Evolutionary conservation across 495 filamentous ascomycete species (phyloP).

Genomic region (Penicillium soppii): DNA sequence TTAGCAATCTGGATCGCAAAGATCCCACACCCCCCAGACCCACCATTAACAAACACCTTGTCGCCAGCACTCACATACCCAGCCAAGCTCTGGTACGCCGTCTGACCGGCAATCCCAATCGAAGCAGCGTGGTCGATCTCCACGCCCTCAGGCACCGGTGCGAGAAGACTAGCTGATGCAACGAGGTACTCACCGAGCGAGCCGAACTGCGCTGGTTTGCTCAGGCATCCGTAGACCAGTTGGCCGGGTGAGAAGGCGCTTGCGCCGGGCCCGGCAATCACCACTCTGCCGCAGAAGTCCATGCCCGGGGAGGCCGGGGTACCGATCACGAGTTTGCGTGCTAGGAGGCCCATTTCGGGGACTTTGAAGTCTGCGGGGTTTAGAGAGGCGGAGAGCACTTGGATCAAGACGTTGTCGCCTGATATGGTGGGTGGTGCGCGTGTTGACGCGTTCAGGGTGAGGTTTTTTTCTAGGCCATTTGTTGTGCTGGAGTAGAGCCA

Average conservation of each 20-base stretch:
- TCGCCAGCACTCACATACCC: slow-evolving; percentile 50
- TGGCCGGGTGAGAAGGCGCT: slow-evolving; percentile 45
- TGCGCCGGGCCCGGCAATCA: slow-evolving; percentile 29
- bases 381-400: slow-evolving; percentile 53
- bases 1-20: slow-evolving; percentile 67
- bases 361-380: slow-evolving; percentile 76
- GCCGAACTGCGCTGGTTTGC: slow-evolving; percentile 42
- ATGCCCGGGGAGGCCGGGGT: slow-evolving; percentile 55
- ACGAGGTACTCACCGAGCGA: slow-evolving; percentile 53
- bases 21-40: slow-evolving; percentile 59
- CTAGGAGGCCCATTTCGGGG: slow-evolving; percentile 50
- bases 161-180: slow-evolving; percentile 12
- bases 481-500: slow-evolving; percentile 58
- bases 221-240: slow-evolving; percentile 52
- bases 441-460: slow-evolving; percentile 46
- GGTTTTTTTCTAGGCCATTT: slow-evolving; percentile 55
- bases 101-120: slow-evolving; percentile 53
- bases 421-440: slow-evolving; percentile 38
- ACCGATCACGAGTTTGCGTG: slow-evolving; percentile 31
- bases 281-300: slow-evolving; percentile 64
- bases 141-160: slow-evolving; percentile 49
- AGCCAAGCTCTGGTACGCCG: slow-evolving; percentile 57
- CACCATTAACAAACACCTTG: slow-evolving; percentile 66
- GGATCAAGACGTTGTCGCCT: slow-evolving; percentile 52
- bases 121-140: slow-evolving; percentile 47